phyloP scores from a whole-genome alignment of 2,329 filamentous ascomycete genomes.

The Colletotrichum kahawae region DNA sequence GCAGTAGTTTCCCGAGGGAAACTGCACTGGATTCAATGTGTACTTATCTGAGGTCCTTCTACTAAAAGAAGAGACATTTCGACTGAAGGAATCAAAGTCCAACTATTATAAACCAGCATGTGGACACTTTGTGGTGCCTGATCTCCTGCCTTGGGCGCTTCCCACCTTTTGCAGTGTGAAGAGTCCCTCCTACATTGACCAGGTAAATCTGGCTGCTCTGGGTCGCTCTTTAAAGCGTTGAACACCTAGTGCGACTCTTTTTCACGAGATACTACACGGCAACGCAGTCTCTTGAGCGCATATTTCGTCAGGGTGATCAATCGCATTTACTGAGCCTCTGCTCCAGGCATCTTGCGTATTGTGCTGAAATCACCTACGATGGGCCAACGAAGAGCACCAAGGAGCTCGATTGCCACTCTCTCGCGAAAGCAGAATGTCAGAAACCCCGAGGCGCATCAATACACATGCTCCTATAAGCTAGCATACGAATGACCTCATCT shows the following conservation, averaged over 20 bases:
- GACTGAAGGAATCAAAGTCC: not conserved
- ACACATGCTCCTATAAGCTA: not conserved
- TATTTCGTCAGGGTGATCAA: not conserved
- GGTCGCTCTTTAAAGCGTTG: not conserved
- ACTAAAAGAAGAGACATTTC: not conserved
- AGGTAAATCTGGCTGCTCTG: not conserved
- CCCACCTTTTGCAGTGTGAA: not conserved
- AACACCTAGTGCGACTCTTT: not conserved
- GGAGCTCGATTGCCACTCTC: not conserved
- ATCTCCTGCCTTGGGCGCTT: not conserved
- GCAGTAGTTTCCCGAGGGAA: not conserved
- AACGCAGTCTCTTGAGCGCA: not conserved
- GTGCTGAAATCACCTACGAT: not conserved
- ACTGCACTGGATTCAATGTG: not conserved
- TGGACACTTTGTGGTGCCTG: not conserved
- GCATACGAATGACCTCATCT: not conserved
- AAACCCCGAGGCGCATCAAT: not conserved
- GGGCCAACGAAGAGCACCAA: not conserved
- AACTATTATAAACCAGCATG: not conserved
- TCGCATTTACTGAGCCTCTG: not conserved
- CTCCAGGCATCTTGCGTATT: not conserved
- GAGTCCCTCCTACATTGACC: not conserved
- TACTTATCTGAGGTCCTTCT: not conserved
- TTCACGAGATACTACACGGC: not conserved
- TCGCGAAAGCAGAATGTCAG: not conserved